Percentiles rank a stretch among this genome's conserved stretches.
phyloP scores from a whole-genome alignment of 1,284 basidiomycete genomes.

The Rhodotorula sp. region DNA sequence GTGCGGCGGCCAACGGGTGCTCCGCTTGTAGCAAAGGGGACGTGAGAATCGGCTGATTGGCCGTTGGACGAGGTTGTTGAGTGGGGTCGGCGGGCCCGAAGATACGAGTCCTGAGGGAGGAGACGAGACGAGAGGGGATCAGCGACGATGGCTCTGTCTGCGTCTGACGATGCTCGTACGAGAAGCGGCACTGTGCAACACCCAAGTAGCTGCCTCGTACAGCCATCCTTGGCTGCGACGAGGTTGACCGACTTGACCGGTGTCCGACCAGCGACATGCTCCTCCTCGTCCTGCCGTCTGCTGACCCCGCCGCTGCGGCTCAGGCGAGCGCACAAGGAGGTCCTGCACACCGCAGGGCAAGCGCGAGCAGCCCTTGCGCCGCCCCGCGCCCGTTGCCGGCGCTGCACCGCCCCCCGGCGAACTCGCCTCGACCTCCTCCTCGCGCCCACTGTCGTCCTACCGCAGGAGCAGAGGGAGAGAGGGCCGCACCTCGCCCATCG shows the following conservation, averaged over 20 bases:
- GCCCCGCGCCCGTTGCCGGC: not conserved
- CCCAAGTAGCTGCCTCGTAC: too few species aligned
- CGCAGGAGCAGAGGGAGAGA: not conserved
- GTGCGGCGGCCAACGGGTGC: constrained; percentile 10
- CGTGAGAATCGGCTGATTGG: constrained; percentile 7
- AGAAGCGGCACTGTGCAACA: too few species aligned
- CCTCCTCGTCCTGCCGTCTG: too few species aligned
- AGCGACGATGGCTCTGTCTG: not conserved
- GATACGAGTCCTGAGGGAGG: constrained; percentile 15
- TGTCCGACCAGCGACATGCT: too few species aligned
- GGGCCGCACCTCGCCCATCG: constrained; percentile 34
- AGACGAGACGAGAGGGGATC: not conserved
- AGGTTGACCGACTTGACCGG: too few species aligned
- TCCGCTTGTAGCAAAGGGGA: constrained; percentile 10
- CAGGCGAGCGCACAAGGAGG: too few species aligned
- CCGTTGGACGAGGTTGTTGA: not conserved
- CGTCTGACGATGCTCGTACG: not conserved
- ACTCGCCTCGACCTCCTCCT: not conserved
- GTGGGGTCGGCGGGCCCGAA: constrained; percentile 2
- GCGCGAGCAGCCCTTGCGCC: not conserved
- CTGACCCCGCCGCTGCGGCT: too few species aligned
- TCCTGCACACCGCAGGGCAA: too few species aligned
- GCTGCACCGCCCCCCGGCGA: not conserved
- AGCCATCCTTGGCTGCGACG: too few species aligned
- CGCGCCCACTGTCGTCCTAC: not conserved